Evolutionary conservation across 2,329 filamentous ascomycete genomes (phyloP), one percentile per base, ranked within the genome.

Genomic region (Fusarium sambucinum): DNA sequence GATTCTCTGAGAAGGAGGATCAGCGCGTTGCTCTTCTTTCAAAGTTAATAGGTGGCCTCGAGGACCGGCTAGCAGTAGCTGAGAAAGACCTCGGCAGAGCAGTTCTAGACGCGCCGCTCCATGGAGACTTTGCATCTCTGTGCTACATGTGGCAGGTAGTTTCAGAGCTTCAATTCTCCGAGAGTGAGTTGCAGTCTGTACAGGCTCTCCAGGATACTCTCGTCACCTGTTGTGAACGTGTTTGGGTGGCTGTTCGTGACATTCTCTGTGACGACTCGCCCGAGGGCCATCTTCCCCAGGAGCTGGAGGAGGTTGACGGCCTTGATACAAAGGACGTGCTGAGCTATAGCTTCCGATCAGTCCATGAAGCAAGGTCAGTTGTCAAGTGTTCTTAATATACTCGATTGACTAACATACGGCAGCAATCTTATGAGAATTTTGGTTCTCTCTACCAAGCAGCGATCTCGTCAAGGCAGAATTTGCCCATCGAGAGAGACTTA

Each of bases 231-330:
- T 91, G 93, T 59, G 80, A 84, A 48, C 83, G 85, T n/a, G 87
- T 97, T 9, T 99, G 96, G 96, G 74, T 80, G 1, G 85, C 88
- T 27, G 93, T 97, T 7, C 87, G 87, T 71, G 86, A 89, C 53
- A 88, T 96, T 6, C 85, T 99, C 1, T 99, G 96, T 74, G 91
- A 97, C 66, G 96, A 97, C 79, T 97, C 96, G 1, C 96, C 96
- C 0, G 96, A 99, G 79, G 95, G 95, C 0, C 90, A 96, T 77
- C 82, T 93, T 5, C 91, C 90, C 0, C 89, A 94, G 52, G 92
- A 95, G 27, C 78, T 93, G n/a, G 88, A 92, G 54, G 90, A 91
- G 33, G 81, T 87, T 17, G 86, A 90, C 6, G 91, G 90, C 1
- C 84, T 93, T 3, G 90, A 92, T 52, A 94, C 93, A 1, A 98